Percentiles rank a stretch among this genome's conserved stretches.
Conservation (phyloP, 2,329 filamentous ascomycete genomes). For the Gnomoniopsis smithogilvyi region DNA sequence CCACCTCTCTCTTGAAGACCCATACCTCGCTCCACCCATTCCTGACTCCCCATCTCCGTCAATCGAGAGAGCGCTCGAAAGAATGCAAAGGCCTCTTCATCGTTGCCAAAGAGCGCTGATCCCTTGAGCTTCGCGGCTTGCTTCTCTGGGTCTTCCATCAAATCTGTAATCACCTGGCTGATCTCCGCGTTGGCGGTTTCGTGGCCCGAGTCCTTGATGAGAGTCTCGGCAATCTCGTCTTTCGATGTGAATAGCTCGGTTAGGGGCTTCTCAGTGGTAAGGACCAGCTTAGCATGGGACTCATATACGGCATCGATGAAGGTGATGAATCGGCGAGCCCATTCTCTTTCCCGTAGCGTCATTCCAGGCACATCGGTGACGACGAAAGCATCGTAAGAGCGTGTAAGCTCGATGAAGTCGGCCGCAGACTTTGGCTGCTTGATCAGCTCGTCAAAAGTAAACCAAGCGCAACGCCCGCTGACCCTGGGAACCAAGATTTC, state of each 20-base stretch:
- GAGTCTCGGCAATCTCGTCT: conserved; percentile 62
- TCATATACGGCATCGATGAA: conserved; percentile 98
- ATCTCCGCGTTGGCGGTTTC: conserved; percentile 46
- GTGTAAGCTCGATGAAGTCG: conserved; percentile 89
- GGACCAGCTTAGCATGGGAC: conserved; percentile 84
- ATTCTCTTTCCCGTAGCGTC: conserved; percentile 80
- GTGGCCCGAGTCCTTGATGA: conserved; percentile 44
- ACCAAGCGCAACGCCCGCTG: conserved; percentile 83
- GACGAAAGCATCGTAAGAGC: conserved; percentile 88
- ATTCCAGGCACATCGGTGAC: conserved; percentile 90
- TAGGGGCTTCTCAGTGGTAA: conserved; percentile 84
- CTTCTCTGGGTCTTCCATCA: conserved; percentile 86
- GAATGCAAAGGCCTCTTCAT: conserved; percentile 96
- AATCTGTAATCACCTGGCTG: conserved; percentile 68
- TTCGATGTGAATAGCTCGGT: conserved; percentile 80
- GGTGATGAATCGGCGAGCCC: conserved; percentile 91
- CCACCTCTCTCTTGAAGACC: conserved; percentile 63
- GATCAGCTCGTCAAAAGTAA: conserved; percentile 90
- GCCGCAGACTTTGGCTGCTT: conserved; percentile 85
- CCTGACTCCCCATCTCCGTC: conserved; percentile 87
- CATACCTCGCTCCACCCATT: conserved; percentile 88
- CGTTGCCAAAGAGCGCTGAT: conserved; percentile 83
- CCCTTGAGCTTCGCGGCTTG: conserved; percentile 82
- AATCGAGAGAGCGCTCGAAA: conserved; percentile 80
- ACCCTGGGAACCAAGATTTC: conserved; percentile 84